Conservation (phyloP, 2,329 filamentous ascomycete species). For the Apiospora koreana region DNA sequence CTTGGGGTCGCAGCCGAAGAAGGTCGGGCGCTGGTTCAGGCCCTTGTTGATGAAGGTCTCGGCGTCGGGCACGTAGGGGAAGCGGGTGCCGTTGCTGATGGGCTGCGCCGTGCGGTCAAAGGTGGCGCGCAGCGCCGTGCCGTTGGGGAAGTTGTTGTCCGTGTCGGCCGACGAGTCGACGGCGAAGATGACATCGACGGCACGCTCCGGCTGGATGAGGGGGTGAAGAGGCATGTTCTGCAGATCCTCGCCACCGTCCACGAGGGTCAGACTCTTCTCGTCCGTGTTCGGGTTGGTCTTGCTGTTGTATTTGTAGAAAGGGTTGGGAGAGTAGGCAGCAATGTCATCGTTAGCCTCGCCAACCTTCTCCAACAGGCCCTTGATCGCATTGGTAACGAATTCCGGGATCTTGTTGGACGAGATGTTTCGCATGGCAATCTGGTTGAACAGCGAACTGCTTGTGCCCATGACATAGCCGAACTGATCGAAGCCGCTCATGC, state of each 20-base stretch:
- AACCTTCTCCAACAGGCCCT: slow-evolving; percentile 53
- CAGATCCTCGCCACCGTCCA: slow-evolving; percentile 76
- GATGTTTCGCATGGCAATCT: slow-evolving; percentile 68
- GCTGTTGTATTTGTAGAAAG: slow-evolving; percentile 68
- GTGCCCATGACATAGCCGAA: slow-evolving; percentile 84
- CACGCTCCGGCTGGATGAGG: slow-evolving; percentile 70
- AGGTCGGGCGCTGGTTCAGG: slow-evolving; percentile 72
- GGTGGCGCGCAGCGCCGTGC: slow-evolving; percentile 71
- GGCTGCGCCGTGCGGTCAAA: slow-evolving; percentile 65
- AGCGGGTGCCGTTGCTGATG: slow-evolving; percentile 65
- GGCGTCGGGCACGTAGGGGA: slow-evolving; percentile 70
- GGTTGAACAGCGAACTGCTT: slow-evolving; percentile 82
- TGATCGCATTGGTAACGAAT: slow-evolving; percentile 53
- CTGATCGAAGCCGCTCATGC: slow-evolving; percentile 81
- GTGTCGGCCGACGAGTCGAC: slow-evolving; percentile 79
- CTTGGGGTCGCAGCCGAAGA: slow-evolving; percentile 74
- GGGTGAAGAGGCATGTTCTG: slow-evolving; percentile 82
- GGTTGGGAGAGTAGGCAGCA: slow-evolving; percentile 73
- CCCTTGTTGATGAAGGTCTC: slow-evolving; percentile 80
- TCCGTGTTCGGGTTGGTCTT: slow-evolving; percentile 58
- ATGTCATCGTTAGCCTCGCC: slow-evolving; percentile 68
- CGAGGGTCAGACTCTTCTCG: slow-evolving; percentile 61
- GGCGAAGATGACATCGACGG: slow-evolving; percentile 80
- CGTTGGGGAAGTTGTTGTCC: slow-evolving; percentile 71
- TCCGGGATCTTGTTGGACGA: slow-evolving; percentile 42